Evolutionary conservation across 208 protist genomes (phyloP).

Genomic region (Plasmodiophora brassicae): DNA sequence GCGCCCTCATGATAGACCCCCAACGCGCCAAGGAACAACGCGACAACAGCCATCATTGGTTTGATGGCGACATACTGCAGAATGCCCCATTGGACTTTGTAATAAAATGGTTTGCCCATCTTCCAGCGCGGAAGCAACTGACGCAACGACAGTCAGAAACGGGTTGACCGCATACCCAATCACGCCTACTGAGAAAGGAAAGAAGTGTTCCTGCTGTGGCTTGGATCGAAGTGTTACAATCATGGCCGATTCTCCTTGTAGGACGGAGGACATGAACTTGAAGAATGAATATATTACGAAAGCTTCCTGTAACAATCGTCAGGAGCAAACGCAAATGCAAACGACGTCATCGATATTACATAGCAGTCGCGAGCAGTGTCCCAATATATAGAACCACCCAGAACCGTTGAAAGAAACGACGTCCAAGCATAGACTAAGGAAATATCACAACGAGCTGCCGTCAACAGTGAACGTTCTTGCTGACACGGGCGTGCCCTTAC

Average conservation of each 20-base stretch:
- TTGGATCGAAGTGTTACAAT: neutral
- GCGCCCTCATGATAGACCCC: neutral
- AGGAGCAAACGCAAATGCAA: neutral
- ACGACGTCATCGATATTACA: neutral
- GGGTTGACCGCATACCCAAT: neutral
- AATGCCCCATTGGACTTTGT: neutral
- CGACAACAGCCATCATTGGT: neutral
- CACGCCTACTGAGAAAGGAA: neutral
- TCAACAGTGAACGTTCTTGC: neutral
- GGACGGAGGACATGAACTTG: neutral
- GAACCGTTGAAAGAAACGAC: constrained; percentile 2
- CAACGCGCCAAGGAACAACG: neutral
- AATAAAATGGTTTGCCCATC: neutral
- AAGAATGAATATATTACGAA: constrained; percentile 27
- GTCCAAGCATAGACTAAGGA: constrained; percentile 26
- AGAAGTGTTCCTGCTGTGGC: neutral
- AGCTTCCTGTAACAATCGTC: neutral
- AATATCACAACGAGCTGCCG: neutral
- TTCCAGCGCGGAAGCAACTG: neutral
- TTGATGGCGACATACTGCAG: constrained; percentile 25
- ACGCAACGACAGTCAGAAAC: neutral
- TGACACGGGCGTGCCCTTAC: neutral
- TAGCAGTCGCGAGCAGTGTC: constrained; percentile 4
- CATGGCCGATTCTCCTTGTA: neutral
- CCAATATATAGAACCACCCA: neutral